A percentile compares a stretch with the other conserved stretches of the same genome.
phyloP scores from a whole-genome alignment of 768 basidiomycete genomes.

The Cubamyces lactineus region DNA sequence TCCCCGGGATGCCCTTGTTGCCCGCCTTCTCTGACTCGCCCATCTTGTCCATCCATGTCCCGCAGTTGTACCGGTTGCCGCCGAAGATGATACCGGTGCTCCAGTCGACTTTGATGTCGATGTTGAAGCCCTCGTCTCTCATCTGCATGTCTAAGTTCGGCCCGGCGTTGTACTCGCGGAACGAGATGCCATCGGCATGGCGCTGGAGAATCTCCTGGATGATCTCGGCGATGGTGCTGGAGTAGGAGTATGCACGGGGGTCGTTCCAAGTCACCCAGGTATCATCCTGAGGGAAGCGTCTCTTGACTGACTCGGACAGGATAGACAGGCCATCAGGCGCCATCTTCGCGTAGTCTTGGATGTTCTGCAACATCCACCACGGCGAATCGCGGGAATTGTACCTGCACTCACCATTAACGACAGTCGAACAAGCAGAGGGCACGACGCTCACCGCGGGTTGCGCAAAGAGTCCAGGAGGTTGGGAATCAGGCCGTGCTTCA shows the following conservation, averaged over 20 bases:
- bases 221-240: constrained; percentile 87
- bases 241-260: constrained; percentile 76
- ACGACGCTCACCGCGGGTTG: constrained; percentile 66
- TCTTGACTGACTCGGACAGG: constrained; percentile 78
- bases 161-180: constrained; percentile 96
- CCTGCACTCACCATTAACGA: constrained; percentile 38
- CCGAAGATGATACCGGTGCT: constrained; percentile 87
- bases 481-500: constrained; percentile 96
- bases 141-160: constrained; percentile 98
- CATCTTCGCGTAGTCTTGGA: constrained; percentile 87
- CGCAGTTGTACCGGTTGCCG: constrained; percentile 85
- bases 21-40: constrained; percentile 91
- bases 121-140: constrained; percentile 90
- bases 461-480: constrained; percentile 91
- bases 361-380: constrained; percentile 99
- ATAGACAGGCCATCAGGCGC: constrained; percentile 86
- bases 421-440: not conserved
- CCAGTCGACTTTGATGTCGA: constrained; percentile 96
- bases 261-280: constrained; percentile 95
- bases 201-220: constrained; percentile 96
- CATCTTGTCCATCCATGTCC: constrained; percentile 99
- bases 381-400: constrained; percentile 98
- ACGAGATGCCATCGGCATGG: constrained; percentile 89
- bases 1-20: constrained; percentile 94
- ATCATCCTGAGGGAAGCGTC: constrained; percentile 95